Percentiles rank a stretch among this genome's conserved stretches.
phyloP scores from a whole-genome alignment of 176 grass and related monocot genomes.

The Phragmites australis region DNA sequence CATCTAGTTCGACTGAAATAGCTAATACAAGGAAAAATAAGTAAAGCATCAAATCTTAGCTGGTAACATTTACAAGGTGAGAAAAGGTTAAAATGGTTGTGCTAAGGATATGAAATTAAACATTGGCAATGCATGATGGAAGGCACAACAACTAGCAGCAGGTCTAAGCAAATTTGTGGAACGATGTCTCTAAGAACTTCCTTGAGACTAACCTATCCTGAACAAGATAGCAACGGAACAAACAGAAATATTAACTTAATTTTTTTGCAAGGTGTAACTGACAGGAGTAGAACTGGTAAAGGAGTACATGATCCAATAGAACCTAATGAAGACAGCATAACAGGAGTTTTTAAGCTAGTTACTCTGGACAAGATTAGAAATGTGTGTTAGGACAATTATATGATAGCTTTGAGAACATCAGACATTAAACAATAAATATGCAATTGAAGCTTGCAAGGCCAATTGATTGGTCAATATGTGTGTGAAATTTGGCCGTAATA shows the following conservation, averaged over 20 bases:
- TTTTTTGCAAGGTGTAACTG: conserved; percentile 4
- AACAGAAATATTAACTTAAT: conserved; percentile 20
- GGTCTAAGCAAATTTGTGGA: conserved; percentile 60
- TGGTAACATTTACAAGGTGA: background rate
- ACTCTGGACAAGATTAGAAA: background rate
- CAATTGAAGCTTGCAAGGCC: background rate
- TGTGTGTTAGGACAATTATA: conserved; percentile 3
- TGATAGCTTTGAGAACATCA: background rate
- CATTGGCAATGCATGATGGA: background rate
- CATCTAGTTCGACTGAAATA: conserved; percentile 69
- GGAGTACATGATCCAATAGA: too few relatives aligned
- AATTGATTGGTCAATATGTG: too few relatives aligned
- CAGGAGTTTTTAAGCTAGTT: background rate
- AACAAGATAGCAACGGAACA: conserved; percentile 34
- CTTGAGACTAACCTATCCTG: conserved; percentile 59
- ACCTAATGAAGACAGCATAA: conserved; percentile 13
- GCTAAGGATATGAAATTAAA: background rate
- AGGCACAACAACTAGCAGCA: conserved; percentile 57
- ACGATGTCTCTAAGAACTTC: conserved; percentile 46
- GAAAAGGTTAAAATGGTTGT: background rate
- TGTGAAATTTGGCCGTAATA: too few relatives aligned
- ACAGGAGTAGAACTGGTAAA: conserved; percentile 10
- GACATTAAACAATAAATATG: background rate
- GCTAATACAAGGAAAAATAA: conserved; percentile 52
- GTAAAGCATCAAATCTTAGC: conserved; percentile 24